These are phyloP conservation scores for Sarcodon sp. DNA, from an alignment of 768 basidiomycete genomes.

Conservation along the genomic window DNA sequence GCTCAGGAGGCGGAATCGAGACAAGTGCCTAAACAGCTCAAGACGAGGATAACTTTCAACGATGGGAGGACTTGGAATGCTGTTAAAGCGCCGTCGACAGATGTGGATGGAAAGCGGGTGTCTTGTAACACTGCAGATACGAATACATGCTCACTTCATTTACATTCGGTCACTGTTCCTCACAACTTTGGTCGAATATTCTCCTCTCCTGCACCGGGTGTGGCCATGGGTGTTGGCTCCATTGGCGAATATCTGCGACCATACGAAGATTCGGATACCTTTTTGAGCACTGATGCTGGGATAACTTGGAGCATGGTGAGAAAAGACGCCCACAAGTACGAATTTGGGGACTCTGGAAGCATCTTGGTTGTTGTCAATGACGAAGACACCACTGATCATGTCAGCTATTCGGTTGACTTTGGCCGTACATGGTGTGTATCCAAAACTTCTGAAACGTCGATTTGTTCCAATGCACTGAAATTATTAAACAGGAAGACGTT, in stretches of 20 bases:
- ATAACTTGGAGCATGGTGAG: conserved; percentile 73
- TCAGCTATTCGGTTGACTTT: conserved; percentile 74
- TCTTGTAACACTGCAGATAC: conserved; percentile 44
- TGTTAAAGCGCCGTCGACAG: conserved; percentile 42
- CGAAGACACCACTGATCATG: conserved; percentile 55
- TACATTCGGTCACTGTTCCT: conserved; percentile 85
- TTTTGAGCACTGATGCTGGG: conserved; percentile 85
- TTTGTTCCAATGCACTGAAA: not conserved
- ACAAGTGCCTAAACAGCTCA: conserved; percentile 56
- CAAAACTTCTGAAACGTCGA: not conserved
- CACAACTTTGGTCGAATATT: conserved; percentile 94
- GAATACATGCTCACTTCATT: conserved; percentile 69
- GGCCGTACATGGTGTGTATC: conserved; percentile 68
- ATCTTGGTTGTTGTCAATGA: conserved; percentile 77
- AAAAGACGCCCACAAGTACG: conserved; percentile 79
- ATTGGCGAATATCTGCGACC: conserved; percentile 54
- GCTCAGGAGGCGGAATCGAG: conserved; percentile 72
- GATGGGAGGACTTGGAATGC: conserved; percentile 81
- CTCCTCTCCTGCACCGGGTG: conserved; percentile 88
- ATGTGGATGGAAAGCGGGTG: conserved; percentile 48
- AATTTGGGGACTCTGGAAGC: conserved; percentile 86
- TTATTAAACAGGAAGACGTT: conserved; percentile 49
- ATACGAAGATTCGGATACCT: conserved; percentile 88
- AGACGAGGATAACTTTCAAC: conserved; percentile 78
- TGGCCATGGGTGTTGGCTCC: conserved; percentile 94